Evolutionary conservation across 805 yeast species (phyloP), one percentile per base, ranked within the genome.

Genomic region (Cyberlindnera maclurae): DNA sequence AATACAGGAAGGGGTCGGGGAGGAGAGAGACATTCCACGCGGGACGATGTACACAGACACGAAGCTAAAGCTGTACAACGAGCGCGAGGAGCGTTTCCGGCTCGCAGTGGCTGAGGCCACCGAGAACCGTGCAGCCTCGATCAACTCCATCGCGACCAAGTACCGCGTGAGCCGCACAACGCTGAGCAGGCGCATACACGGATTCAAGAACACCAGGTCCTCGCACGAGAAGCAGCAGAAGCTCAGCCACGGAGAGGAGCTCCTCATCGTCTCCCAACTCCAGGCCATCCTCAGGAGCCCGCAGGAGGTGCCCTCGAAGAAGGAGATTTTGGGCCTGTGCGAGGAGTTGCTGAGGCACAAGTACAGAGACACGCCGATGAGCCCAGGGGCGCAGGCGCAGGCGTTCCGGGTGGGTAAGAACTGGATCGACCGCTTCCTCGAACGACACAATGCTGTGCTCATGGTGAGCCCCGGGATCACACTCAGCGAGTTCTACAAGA

Each of bases 211-310:
- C 43, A 54, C 58, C 2, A 41, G 58, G 18, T 51, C 47, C 36
- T 46, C 55, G 16, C 58, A 54, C 29, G 58, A 54, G 37, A 54
- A 54, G 41, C 57, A 54, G 32, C 58, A 54, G 35, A 54, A 54
- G 36, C 52, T 54, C 42, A 50, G 55, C 26, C 52, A 54, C 30
- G 54, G 49, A 3, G 58, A 54, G 35, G 58, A 54, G 37, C 12
- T 36, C 11, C n/a, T 45, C 13, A 52, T 54, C 11, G 51, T 54
- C 3, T 9, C 12, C 4, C 40, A 38, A 26, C 49, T 54, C 32
- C 53, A 51, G 27, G 36, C 40, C 13, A 40, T 54, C 33, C 38
- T 54, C 9, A 43, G 49, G n/a, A 43, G 42, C 26, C 44, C 46
- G 15, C 47, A 52, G n/a, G 49, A 45, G 13, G 44, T 54, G 15